Evolutionary conservation across 352 stramenopile genomes (phyloP).

Genomic region (Globisporangium apiculatum): DNA sequence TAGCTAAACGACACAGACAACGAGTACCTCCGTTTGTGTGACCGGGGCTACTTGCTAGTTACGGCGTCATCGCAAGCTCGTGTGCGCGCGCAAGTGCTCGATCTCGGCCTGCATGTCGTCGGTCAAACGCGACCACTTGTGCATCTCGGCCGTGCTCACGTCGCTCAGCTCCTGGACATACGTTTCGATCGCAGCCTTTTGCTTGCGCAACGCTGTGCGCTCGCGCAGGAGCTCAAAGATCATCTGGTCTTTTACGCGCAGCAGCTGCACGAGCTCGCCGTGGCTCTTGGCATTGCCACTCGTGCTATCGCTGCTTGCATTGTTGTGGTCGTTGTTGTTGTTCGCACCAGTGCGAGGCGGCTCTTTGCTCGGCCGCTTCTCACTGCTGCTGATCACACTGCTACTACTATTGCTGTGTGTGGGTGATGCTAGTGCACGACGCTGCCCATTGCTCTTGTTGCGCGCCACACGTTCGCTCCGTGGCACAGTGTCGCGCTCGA

Average conservation of each 20-base stretch:
- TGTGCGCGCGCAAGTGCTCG: conserved; percentile 30
- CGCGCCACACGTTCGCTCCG: too few relatives aligned
- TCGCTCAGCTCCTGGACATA: conserved; percentile 60
- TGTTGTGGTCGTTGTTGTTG: background rate
- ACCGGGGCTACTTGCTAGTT: too few relatives aligned
- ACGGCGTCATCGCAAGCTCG: too few relatives aligned
- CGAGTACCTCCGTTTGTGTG: too few relatives aligned
- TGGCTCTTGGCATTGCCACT: too few relatives aligned
- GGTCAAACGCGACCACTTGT: conserved; percentile 73
- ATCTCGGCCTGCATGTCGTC: conserved; percentile 83
- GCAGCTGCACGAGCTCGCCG: conserved; percentile 24
- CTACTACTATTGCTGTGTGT: background rate
- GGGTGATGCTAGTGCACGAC: background rate
- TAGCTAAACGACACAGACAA: too few relatives aligned
- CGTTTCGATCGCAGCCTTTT: conserved; percentile 38
- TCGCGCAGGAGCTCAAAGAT: conserved; percentile 77
- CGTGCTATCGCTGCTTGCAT: background rate
- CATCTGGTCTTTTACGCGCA: conserved; percentile 79
- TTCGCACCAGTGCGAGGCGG: background rate
- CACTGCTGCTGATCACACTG: background rate
- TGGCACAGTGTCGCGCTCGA: too few relatives aligned
- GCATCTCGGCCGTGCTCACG: conserved; percentile 72
- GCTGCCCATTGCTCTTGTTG: too few relatives aligned
- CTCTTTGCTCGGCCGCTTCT: background rate
- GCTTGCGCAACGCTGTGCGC: conserved; percentile 38